Base-by-base conservation (phyloP, 208 protist genomes). In the Acanthamoeba castellanii region DNA sequence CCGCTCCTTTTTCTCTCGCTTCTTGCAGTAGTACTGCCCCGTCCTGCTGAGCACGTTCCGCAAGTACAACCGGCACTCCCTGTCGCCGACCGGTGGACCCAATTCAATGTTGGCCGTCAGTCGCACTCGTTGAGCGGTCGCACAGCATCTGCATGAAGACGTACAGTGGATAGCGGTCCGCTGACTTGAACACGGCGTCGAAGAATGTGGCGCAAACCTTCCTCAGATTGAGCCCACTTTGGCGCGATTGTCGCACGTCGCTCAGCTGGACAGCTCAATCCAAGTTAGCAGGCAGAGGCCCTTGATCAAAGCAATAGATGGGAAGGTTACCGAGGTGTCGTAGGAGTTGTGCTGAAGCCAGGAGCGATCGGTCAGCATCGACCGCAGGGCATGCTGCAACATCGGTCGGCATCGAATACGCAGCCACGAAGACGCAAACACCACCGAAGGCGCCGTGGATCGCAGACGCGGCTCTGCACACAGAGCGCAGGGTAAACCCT, bases 351-450 rank as follows among this genome's bases (percentile, higher is more conserved):
- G 81, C 7, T 42, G 74, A 47, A 82, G 81, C 81, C 81, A 88
- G 7, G 81, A 88, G 25, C 81, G 45, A 11, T 88, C 81, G 0
- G 64, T 30, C 11, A 88, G 30, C 14, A 64, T 42, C 13, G 22
- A 42, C 5, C 47, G 42, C 20, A 88, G 81, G 20, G 81, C 47
- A 2, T 88, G 52, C 52, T 88, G 81, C 47, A 88, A 34, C 81
- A 88, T 88, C 47, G 61, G 45, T 14, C 20, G 3, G 47, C 81
- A 88, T 6, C 81, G 81, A 11, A 64, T 34, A 13, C 50, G 42
- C 27, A 88, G 45, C 81, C 81, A 88, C n/a, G 81, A 57, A 57
- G 81, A 88, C 18, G 81, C 81, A 25, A 88, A 88, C 47, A 88
- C 47, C 20, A 88, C 25, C 3, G 52, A 88, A 5, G 50, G 81